Percentiles rank a stretch among this genome's conserved stretches.
Conservation (phyloP, 2,329 filamentous ascomycete species). For the Pestalotiopsis sp. region DNA sequence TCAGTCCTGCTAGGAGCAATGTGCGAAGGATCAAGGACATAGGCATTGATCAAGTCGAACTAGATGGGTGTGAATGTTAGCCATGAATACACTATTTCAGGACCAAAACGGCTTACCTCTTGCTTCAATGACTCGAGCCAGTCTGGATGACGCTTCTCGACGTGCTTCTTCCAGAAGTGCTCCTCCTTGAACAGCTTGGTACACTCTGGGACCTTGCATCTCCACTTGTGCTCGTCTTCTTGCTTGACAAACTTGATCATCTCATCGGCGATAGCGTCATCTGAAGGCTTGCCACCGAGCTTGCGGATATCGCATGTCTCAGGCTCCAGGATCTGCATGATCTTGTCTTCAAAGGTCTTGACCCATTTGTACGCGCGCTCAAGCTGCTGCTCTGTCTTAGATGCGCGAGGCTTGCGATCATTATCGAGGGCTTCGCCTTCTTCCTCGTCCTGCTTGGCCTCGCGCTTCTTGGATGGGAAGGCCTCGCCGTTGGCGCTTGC, state of each 20-base stretch:
- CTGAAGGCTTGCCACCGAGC: slow-evolving; percentile 82
- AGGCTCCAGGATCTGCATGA: slow-evolving; percentile 89
- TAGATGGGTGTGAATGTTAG: slow-evolving; percentile 35
- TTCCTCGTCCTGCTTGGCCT: slow-evolving; percentile 64
- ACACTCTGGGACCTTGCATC: slow-evolving; percentile 95
- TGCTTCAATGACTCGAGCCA: slow-evolving; percentile 81
- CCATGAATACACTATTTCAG: not conserved
- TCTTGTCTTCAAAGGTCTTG: slow-evolving; percentile 96
- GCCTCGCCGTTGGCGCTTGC: slow-evolving; percentile 82
- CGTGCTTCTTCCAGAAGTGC: slow-evolving; percentile 96
- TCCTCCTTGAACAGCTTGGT: slow-evolving; percentile 97
- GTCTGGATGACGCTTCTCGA: slow-evolving; percentile 91
- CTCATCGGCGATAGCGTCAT: slow-evolving; percentile 87
- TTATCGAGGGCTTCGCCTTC: slow-evolving; percentile 64
- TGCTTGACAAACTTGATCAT: slow-evolving; percentile 89
- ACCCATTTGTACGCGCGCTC: slow-evolving; percentile 98
- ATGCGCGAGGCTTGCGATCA: slow-evolving; percentile 74
- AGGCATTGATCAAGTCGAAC: slow-evolving; percentile 90
- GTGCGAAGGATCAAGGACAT: slow-evolving; percentile 91
- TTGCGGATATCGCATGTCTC: slow-evolving; percentile 86
- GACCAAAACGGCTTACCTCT: slow-evolving; percentile 66
- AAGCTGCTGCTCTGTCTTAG: slow-evolving; percentile 87
- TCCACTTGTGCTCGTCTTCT: slow-evolving; percentile 95
- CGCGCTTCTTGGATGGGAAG: slow-evolving; percentile 82
- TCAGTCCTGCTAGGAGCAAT: slow-evolving; percentile 93